Evolutionary conservation across 495 filamentous ascomycete genomes (phyloP), one percentile per base, ranked within the genome.

Genomic region (Xeromyces bisporus): DNA sequence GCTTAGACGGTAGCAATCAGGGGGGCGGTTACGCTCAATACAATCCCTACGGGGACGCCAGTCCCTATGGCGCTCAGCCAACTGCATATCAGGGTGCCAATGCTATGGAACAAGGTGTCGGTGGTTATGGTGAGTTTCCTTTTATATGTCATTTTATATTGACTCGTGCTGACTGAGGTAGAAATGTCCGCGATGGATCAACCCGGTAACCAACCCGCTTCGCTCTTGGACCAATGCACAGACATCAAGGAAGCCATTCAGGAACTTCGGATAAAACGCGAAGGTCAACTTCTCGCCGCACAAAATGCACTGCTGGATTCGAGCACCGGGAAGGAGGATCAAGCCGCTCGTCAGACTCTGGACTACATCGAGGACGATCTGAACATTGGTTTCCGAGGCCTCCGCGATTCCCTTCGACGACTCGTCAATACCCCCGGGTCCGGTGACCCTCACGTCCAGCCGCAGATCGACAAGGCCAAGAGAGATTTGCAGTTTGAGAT

Each of bases 371-470:
- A 92, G 47, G 55, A 76, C 15, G 71, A 85, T 37, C 84, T 84
- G 39, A 91, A 89, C 67, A 71, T 69, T 26, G 58, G 71, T 15
- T 92, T 91, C 53, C 76, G 77, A 32, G 67, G 65, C 36, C 66
- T 96, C 36, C 73, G 68, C 30, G 69, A 72, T 18, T 73, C 77
- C 23, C 68, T 94, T 36, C 78, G 76, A 55, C 62, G 64, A 35
- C 63, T 93, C 53, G 93, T 91, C 67, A 65, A 67, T 36, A 74
- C 76, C 37, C 81, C 77, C 25, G 79, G 82, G 33, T 73, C 69
- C 26, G 71, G 71, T 21, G 68, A 73, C 44, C 56, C 70, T 20
- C 63, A 68, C 41, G 85, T 91, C 42, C 61, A 63, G 31, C 70
- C 75, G 16, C 85, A 93, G 57, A 74, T 93, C 36, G 75, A 76